phyloP scores from a whole-genome alignment of 805 yeast species.

The Saccharomycopsis javanensis region DNA sequence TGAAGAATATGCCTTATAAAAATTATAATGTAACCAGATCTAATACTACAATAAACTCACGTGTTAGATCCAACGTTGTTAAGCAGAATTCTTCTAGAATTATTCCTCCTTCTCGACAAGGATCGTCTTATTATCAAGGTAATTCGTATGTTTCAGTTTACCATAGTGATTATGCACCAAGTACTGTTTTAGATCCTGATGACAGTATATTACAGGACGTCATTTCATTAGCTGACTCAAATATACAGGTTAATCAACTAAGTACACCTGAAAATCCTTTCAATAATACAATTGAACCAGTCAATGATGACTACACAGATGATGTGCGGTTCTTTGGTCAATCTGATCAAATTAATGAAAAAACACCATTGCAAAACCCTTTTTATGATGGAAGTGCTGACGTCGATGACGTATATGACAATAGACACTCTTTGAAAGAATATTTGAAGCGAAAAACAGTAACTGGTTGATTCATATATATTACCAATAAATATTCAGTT shows the following conservation, averaged over 20 bases:
- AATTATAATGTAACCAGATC: not conserved
- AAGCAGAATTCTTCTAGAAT: not conserved
- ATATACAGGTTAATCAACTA: not conserved
- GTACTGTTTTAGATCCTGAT: not conserved
- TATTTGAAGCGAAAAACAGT: not conserved
- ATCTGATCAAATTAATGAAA: not conserved
- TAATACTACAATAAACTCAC: not conserved
- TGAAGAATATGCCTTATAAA: not conserved
- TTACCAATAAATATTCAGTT: not conserved
- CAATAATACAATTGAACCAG: not conserved
- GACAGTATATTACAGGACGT: not conserved
- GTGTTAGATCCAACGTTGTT: not conserved
- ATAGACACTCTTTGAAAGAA: not conserved
- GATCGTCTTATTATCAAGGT: not conserved
- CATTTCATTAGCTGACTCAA: not conserved
- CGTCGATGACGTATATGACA: not conserved
- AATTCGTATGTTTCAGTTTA: not conserved
- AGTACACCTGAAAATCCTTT: not conserved
- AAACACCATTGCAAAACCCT: not conserved
- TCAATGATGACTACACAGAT: not conserved
- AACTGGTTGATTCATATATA: not conserved
- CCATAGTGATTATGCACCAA: not conserved
- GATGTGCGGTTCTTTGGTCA: not conserved
- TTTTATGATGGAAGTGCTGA: not conserved
- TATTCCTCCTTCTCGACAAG: not conserved